Conservation (phyloP, 352 stramenopile species). For the Pythium phragmiticola region DNA sequence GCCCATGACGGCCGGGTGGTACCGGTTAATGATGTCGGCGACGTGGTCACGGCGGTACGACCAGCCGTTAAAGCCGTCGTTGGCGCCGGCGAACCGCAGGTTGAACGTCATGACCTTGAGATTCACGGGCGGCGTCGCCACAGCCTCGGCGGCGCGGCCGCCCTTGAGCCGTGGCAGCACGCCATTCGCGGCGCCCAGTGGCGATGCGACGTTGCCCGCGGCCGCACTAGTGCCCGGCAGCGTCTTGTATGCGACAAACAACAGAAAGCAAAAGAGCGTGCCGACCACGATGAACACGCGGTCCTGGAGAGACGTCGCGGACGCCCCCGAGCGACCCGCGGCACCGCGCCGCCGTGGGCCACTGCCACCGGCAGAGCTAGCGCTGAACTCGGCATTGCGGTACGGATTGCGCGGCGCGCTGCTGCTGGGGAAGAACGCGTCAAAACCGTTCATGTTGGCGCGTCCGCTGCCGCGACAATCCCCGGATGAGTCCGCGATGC, state of each 20-base stretch:
- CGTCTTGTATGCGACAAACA: conserved; percentile 60
- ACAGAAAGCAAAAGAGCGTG: conserved; percentile 62
- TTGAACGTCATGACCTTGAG: conserved; percentile 64
- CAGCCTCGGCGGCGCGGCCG: conserved; percentile 20
- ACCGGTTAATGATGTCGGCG: conserved; percentile 40
- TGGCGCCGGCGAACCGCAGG: conserved; percentile 32
- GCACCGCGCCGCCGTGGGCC: conserved; percentile 17
- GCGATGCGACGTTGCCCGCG: not conserved
- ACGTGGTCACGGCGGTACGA: conserved; percentile 35
- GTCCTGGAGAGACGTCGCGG: conserved; percentile 37
- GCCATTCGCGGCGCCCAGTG: conserved; percentile 19
- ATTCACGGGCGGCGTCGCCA: conserved; percentile 38
- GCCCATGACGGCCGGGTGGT: conserved; percentile 36
- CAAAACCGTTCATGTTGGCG: conserved; percentile 54
- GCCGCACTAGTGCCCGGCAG: conserved; percentile 14
- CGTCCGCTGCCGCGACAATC: not conserved
- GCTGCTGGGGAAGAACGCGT: conserved; percentile 67
- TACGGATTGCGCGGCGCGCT: conserved; percentile 71
- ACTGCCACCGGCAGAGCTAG: not conserved
- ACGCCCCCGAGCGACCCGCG: conserved; percentile 1
- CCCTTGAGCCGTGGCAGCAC: conserved; percentile 42
- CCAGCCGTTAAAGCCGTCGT: conserved; percentile 39
- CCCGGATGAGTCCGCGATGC: conserved; percentile 1
- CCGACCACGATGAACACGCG: conserved; percentile 63
- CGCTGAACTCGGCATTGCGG: conserved; percentile 53